Evolutionary conservation across 1,284 basidiomycete species (phyloP).

Genomic region (Ceratobasidium sp.): DNA sequence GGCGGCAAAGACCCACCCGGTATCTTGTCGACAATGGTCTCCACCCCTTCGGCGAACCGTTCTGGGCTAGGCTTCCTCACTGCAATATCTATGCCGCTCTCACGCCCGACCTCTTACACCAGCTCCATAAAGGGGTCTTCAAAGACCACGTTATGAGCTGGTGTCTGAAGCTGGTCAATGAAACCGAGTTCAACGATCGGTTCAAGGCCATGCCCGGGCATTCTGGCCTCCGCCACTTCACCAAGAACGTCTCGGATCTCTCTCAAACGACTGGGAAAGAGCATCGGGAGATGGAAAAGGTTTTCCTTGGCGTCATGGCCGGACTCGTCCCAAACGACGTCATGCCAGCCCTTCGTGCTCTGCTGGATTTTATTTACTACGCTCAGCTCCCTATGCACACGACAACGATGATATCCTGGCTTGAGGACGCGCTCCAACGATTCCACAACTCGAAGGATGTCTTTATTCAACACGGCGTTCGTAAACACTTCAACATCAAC

Average conservation of each 20-base stretch:
- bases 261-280: constrained; percentile 41
- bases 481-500: constrained; percentile 23
- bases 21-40: constrained; percentile 20
- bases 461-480: constrained; percentile 53
- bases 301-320: constrained; percentile 51
- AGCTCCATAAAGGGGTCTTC: constrained; percentile 57
- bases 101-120: constrained; percentile 56
- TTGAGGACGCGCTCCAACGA: constrained; percentile 52
- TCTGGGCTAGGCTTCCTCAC: constrained; percentile 54
- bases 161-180: constrained; percentile 3
- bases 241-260: not conserved
- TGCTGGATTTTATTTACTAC: constrained; percentile 58
- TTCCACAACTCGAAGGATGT: constrained; percentile 57
- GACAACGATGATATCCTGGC: constrained; percentile 59
- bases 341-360: constrained; percentile 48
- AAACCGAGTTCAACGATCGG: constrained; percentile 34
- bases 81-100: constrained; percentile 52
- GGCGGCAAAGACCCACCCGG: too few relatives aligned
- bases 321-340: constrained; percentile 46
- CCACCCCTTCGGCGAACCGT: constrained; percentile 47
- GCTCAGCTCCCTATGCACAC: constrained; percentile 52
- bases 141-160: constrained; percentile 50
- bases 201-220: constrained; percentile 41
- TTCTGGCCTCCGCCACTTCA: constrained; percentile 12
- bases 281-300: constrained; percentile 43